phyloP scores from a whole-genome alignment of 2,329 filamentous ascomycete species.

The Colletotrichum trifolii region DNA sequence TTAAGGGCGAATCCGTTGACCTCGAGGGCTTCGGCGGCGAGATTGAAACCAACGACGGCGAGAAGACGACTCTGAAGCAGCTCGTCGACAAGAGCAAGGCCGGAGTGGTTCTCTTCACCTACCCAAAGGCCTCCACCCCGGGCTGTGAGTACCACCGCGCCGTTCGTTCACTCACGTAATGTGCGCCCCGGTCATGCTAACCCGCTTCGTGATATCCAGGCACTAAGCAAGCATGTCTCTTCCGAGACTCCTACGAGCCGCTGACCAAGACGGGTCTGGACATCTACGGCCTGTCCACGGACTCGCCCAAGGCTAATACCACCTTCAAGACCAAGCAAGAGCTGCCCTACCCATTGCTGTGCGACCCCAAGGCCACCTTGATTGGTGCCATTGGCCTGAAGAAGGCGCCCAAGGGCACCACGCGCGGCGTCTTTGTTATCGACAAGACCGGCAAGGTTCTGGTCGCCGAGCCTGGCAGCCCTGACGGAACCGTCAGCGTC shows the following conservation, averaged over 20 bases:
- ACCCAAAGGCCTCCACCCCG: constrained; percentile 92
- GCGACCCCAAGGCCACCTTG: constrained; percentile 79
- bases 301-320: constrained; percentile 91
- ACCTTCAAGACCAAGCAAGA: constrained; percentile 93
- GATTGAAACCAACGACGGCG: constrained; percentile 86
- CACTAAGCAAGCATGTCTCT: constrained; percentile 92
- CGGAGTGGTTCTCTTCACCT: constrained; percentile 93
- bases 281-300: constrained; percentile 90
- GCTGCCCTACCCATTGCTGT: constrained; percentile 88
- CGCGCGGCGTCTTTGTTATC: constrained; percentile 88
- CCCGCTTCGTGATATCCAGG: constrained; percentile 61
- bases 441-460: constrained; percentile 85
- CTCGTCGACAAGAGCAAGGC: constrained; percentile 85
- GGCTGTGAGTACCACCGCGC: constrained; percentile 77
- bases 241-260: constrained; percentile 84
- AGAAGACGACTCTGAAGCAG: constrained; percentile 80
- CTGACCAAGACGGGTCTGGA: constrained; percentile 82
- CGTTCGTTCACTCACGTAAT: background rate
- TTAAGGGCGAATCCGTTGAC: constrained; percentile 65
- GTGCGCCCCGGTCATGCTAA: constrained; percentile 11
- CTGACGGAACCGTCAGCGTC: constrained; percentile 79
- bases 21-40: constrained; percentile 74
- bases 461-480: constrained; percentile 78
- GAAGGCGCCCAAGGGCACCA: constrained; percentile 83
- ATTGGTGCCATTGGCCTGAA: constrained; percentile 91